These are phyloP conservation scores for Prunella vulgaris DNA, from an alignment of 257 asterid genomes.

Conservation along the genomic window DNA sequence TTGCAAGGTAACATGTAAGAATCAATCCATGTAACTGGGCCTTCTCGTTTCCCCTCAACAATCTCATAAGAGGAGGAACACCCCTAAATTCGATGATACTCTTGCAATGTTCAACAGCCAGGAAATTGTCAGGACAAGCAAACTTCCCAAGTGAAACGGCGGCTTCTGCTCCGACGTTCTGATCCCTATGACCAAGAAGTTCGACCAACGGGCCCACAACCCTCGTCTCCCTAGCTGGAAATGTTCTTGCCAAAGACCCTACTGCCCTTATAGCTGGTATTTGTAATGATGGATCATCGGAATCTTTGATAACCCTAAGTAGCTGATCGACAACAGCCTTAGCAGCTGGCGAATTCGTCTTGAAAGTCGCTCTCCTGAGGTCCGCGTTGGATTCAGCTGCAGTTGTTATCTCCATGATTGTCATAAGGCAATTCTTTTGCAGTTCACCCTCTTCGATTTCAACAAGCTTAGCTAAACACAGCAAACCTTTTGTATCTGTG, in stretches of 20 bases:
- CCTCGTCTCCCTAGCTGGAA: slow-evolving; percentile 76
- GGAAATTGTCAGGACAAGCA: slow-evolving; percentile 56
- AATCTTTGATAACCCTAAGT: slow-evolving; percentile 48
- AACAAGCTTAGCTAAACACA: slow-evolving; percentile 72
- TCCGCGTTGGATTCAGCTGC: slow-evolving; percentile 70
- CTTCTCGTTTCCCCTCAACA: slow-evolving; percentile 51
- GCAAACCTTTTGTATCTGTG: slow-evolving; percentile 74
- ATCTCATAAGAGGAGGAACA: slow-evolving; percentile 43
- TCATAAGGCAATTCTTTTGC: slow-evolving; percentile 61
- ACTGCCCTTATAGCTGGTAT: slow-evolving; percentile 53
- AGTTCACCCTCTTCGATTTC: slow-evolving; percentile 66
- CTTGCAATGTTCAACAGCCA: slow-evolving; percentile 56
- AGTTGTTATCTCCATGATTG: slow-evolving; percentile 69
- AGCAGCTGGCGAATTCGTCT: slow-evolving; percentile 72
- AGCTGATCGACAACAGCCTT: slow-evolving; percentile 86
- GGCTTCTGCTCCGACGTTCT: slow-evolving; percentile 60
- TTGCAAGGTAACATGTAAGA: slow-evolving; percentile 66
- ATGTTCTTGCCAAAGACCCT: slow-evolving; percentile 68
- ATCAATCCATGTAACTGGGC: slow-evolving; percentile 46
- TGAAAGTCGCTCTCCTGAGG: slow-evolving; percentile 65
- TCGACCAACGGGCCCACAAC: slow-evolving; percentile 48
- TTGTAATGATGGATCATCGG: slow-evolving; percentile 30
- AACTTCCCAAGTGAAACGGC: slow-evolving; percentile 63
- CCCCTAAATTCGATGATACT: slow-evolving; percentile 64
- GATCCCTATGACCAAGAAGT: slow-evolving; percentile 50